Percentiles rank a stretch among this genome's conserved stretches.
Evolutionary conservation across 1,139 yeast species (phyloP).

Genomic region (Ogataea hybrid): DNA sequence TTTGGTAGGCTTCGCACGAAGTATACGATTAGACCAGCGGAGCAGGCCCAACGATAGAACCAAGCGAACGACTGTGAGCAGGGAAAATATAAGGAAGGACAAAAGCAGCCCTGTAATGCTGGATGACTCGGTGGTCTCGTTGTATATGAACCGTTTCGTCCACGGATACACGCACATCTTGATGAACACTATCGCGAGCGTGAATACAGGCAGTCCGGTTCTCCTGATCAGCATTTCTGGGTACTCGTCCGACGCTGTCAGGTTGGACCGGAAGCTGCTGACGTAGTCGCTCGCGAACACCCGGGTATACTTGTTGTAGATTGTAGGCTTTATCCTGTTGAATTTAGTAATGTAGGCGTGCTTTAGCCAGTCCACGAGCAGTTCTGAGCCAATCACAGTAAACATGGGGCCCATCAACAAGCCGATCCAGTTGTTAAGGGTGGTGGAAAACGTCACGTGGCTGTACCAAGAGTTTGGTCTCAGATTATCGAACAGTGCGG

Average conservation of each 20-base stretch:
- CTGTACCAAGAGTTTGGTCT: conserved; percentile 55
- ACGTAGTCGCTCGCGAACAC: conserved; percentile 63
- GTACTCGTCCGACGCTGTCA: conserved; percentile 35
- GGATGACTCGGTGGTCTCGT: conserved; percentile 27
- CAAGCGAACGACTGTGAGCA: conserved; percentile 7
- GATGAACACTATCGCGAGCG: conserved; percentile 68
- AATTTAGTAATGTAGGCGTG: conserved; percentile 87
- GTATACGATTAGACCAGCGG: conserved; percentile 47
- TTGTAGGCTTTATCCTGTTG: conserved; percentile 71
- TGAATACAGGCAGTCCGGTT: conserved; percentile 78
- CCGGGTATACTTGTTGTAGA: conserved; percentile 65
- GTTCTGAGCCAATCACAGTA: conserved; percentile 82
- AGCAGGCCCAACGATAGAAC: conserved; percentile 53
- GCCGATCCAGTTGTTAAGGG: conserved; percentile 54
- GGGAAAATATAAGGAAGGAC: conserved; percentile 37
- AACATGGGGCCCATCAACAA: conserved; percentile 79
- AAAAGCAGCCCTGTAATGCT: conserved; percentile 21
- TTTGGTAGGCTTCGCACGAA: conserved; percentile 29
- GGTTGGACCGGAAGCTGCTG: conserved; percentile 37
- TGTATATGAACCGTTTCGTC: conserved; percentile 25
- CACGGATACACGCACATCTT: conserved; percentile 58
- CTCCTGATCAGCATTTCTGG: conserved; percentile 55
- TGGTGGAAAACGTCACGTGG: conserved; percentile 35
- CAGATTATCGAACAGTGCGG: conserved; percentile 34
- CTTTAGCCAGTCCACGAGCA: conserved; percentile 91